These are phyloP conservation scores for Saturnispora serradocipensis DNA, from an alignment of 805 yeast genomes.

Conservation along the genomic window DNA sequence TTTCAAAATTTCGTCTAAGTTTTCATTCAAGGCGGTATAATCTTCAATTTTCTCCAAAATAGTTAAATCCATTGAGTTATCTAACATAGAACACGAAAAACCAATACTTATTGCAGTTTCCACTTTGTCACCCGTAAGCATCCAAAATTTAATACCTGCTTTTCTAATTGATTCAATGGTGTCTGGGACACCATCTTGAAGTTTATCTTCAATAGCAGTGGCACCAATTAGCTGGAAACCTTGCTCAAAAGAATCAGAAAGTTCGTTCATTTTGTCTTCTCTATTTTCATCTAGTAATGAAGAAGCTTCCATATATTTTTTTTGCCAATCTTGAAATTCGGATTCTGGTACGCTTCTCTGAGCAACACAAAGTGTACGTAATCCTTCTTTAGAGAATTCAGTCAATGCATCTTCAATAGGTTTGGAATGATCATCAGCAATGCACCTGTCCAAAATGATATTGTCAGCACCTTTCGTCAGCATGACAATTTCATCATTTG, in stretches of 20 bases:
- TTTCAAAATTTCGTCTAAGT: constrained; percentile 11
- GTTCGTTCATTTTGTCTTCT: constrained; percentile 44
- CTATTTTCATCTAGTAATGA: constrained; percentile 46
- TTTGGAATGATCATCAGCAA: constrained; percentile 23
- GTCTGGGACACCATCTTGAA: constrained; percentile 73
- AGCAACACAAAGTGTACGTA: constrained; percentile 68
- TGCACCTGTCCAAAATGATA: constrained; percentile 45
- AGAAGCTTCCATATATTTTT: constrained; percentile 48
- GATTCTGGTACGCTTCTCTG: constrained; percentile 38
- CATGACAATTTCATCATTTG: constrained; percentile 34
- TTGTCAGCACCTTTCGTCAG: constrained; percentile 72
- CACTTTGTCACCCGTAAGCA: constrained; percentile 71
- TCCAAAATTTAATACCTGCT: constrained; percentile 80
- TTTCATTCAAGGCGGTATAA: constrained; percentile 13
- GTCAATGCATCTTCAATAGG: constrained; percentile 52
- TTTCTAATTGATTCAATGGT: constrained; percentile 54
- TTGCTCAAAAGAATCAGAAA: constrained; percentile 52
- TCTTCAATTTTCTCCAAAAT: constrained; percentile 36
- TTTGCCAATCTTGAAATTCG: constrained; percentile 46
- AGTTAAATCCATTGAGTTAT: constrained; percentile 58
- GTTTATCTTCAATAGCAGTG: constrained; percentile 73
- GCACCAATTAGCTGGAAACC: constrained; percentile 57
- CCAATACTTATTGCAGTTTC: constrained; percentile 84
- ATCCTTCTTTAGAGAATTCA: constrained; percentile 66
- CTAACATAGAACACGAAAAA: constrained; percentile 63